Evolutionary conservation across 1,284 basidiomycete species (phyloP).

Genomic region (Tylopilus orsonianus): DNA sequence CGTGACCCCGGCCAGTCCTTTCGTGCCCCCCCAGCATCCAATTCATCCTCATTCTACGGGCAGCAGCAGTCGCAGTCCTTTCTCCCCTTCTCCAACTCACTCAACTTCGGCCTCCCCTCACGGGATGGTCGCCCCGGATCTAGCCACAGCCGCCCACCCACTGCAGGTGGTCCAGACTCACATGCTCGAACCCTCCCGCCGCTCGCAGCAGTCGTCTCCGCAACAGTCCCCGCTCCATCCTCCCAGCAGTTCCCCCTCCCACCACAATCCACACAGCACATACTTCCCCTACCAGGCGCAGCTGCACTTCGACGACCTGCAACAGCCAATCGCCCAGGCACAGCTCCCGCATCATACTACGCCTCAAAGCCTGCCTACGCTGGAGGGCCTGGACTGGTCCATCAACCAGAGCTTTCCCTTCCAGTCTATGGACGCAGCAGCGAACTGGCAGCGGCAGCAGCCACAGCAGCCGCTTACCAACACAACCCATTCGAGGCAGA

Average conservation of each 20-base stretch:
- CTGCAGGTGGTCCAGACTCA: constrained; percentile 37
- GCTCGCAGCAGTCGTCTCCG: constrained; percentile 70
- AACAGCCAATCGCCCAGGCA: constrained; percentile 57
- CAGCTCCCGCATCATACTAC: constrained; percentile 60
- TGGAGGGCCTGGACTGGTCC: constrained; percentile 52
- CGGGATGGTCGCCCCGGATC: constrained; percentile 47
- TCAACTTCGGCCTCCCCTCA: constrained; percentile 50
- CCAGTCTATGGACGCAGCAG: constrained; percentile 38
- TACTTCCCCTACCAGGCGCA: constrained; percentile 46
- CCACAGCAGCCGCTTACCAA: constrained; percentile 29
- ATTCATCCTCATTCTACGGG: constrained; percentile 38
- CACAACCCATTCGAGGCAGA: constrained; percentile 34
- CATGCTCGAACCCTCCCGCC: constrained; percentile 62
- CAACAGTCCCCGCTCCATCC: constrained; percentile 50
- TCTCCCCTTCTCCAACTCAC: constrained; percentile 55
- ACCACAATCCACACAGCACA: constrained; percentile 41
- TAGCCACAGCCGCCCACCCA: constrained; percentile 46
- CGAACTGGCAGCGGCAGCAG: constrained; percentile 34
- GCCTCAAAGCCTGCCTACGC: constrained; percentile 43
- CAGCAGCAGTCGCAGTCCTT: constrained; percentile 61
- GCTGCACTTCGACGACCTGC: constrained; percentile 41
- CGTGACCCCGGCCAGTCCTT: constrained; percentile 70
- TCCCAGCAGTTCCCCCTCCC: constrained; percentile 33
- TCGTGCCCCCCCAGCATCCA: constrained; percentile 47
- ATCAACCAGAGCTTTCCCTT: constrained; percentile 45